Evolutionary conservation across 331 rosid species (phyloP).

Genomic region (Saraca asoca): DNA sequence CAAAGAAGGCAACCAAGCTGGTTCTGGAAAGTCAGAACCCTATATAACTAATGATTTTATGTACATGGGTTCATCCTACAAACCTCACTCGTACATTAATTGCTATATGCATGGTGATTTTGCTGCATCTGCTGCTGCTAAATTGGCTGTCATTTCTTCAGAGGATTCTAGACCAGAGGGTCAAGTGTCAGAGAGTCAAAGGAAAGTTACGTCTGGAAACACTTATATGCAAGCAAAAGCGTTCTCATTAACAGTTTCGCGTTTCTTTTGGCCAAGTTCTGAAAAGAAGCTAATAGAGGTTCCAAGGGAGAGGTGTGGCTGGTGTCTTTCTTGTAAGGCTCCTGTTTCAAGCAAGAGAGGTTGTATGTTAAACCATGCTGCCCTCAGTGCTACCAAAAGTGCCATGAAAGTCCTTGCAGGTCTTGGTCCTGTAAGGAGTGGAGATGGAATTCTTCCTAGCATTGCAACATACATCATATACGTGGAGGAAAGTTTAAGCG

Average conservation of each 20-base stretch:
- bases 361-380: constrained; percentile 95
- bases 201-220: constrained; percentile 57
- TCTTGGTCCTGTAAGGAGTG: constrained; percentile 66
- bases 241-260: constrained; percentile 74
- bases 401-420: constrained; percentile 68
- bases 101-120: constrained; percentile 85
- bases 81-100: constrained; percentile 75
- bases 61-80: constrained; percentile 63
- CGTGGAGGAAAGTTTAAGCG: constrained; percentile 75
- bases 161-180: constrained; percentile 75
- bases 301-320: constrained; percentile 99
- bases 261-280: constrained; percentile 94
- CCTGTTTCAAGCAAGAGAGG: constrained; percentile 86
- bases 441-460: constrained; percentile 77
- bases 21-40: constrained; percentile 47
- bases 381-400: constrained; percentile 79
- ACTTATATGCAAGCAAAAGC: constrained; percentile 81
- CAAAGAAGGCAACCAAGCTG: constrained; percentile 45
- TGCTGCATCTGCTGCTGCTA: constrained; percentile 95
- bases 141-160: constrained; percentile 63
- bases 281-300: constrained; percentile 94
- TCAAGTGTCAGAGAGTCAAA: constrained; percentile 57
- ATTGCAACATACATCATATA: constrained; percentile 74
- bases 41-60: constrained; percentile 36
- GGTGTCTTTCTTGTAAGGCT: constrained; percentile 95